A percentile compares a stretch with the other conserved stretches of the same genome.
Evolutionary conservation across 1,284 basidiomycete genomes (phyloP).

Genomic region (Erythrobasidium hasegawianum): DNA sequence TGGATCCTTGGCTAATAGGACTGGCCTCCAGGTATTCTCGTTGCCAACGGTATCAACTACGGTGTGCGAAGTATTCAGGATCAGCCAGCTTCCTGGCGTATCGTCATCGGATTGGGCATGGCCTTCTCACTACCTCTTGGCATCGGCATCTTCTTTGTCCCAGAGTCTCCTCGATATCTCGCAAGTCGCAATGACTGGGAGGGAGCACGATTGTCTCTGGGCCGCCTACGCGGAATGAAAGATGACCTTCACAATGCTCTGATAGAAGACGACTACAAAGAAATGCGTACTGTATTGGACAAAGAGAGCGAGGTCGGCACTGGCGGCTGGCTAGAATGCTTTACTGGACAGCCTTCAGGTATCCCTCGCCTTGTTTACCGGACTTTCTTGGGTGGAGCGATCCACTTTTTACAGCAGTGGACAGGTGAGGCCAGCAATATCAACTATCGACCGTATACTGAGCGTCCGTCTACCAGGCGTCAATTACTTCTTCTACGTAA

Average conservation of each 20-base stretch:
- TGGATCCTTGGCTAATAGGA: background rate
- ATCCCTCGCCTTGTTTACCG: slow-evolving; percentile 54
- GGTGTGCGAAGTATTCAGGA: slow-evolving; percentile 40
- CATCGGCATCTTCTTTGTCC: slow-evolving; percentile 64
- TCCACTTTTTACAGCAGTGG: slow-evolving; percentile 71
- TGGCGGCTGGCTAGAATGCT: slow-evolving; percentile 61
- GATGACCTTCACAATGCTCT: slow-evolving; percentile 51
- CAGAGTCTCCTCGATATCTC: slow-evolving; percentile 15
- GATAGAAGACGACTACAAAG: slow-evolving; percentile 50
- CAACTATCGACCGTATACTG: slow-evolving; percentile 52
- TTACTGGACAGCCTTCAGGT: slow-evolving; percentile 49
- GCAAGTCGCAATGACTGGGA: slow-evolving; percentile 4
- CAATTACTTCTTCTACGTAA: slow-evolving; percentile 20
- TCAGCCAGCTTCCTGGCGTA: slow-evolving; percentile 59
- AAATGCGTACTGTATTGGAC: slow-evolving; percentile 44
- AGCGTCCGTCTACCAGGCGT: background rate
- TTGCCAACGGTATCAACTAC: slow-evolving; percentile 39
- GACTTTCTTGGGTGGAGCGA: slow-evolving; percentile 61
- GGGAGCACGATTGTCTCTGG: background rate
- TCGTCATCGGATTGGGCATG: slow-evolving; percentile 66
- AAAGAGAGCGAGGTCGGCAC: slow-evolving; percentile 39
- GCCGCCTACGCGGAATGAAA: background rate
- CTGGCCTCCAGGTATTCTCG: slow-evolving; percentile 14
- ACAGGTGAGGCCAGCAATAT: slow-evolving; percentile 60
- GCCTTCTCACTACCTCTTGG: slow-evolving; percentile 64